Evolutionary conservation across 2,329 filamentous ascomycete species (phyloP).

Genomic region (Ascochyta fabae): DNA sequence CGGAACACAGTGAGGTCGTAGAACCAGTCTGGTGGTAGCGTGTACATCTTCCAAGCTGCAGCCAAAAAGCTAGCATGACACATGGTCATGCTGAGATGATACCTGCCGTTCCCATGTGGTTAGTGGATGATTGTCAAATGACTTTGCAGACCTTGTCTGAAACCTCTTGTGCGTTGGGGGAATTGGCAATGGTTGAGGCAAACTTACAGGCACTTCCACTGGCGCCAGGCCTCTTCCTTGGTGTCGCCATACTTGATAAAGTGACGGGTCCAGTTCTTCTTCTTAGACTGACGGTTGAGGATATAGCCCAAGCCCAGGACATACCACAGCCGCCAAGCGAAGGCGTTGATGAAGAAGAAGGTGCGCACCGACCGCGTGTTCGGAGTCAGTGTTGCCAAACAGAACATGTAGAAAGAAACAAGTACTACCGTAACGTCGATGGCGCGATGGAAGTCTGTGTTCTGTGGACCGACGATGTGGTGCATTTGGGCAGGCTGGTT

Average conservation of each 20-base stretch:
- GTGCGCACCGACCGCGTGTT: constrained; percentile 76
- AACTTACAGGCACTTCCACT: constrained; percentile 83
- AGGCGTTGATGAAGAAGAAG: constrained; percentile 80
- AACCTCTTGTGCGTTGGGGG: no score
- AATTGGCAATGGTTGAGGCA: background rate
- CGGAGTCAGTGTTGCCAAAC: constrained; percentile 77
- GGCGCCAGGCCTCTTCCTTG: constrained; percentile 89
- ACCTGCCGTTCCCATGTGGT: constrained; percentile 46
- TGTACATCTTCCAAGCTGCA: constrained; percentile 96
- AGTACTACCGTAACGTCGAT: constrained; percentile 83
- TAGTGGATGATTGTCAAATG: no score
- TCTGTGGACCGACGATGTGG: constrained; percentile 80
- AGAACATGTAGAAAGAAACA: constrained; percentile 75
- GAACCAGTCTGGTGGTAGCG: constrained; percentile 82
- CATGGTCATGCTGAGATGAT: constrained; percentile 90
- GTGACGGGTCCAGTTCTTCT: constrained; percentile 95
- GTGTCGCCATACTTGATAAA: constrained; percentile 97
- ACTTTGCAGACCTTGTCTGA: no score
- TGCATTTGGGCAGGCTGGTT: constrained; percentile 73
- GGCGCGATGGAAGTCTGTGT: constrained; percentile 86
- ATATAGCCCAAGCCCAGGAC: constrained; percentile 85
- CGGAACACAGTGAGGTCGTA: constrained; percentile 85
- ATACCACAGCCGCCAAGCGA: constrained; percentile 89
- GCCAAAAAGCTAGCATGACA: constrained; percentile 88
- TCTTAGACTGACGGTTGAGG: constrained; percentile 82